Base-by-base conservation (phyloP, 2,329 filamentous ascomycete species). In the Colletotrichum cuscutae region DNA sequence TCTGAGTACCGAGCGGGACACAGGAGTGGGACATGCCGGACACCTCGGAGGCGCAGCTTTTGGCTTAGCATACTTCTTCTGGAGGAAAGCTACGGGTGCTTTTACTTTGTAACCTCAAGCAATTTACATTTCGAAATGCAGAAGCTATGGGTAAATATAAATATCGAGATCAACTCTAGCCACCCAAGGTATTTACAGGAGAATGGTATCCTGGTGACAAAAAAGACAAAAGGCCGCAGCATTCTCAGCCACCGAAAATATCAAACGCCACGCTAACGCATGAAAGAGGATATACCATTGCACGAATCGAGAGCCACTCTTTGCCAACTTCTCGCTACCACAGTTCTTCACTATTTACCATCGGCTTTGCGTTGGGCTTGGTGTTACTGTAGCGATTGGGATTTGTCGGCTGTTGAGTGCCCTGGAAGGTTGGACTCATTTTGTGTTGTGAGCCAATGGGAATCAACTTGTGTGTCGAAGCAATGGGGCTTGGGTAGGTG, bases 301-400 rank as follows among this genome's bases (percentile, higher is more conserved):
- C 30, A 57, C 66, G 9, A 22, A 12, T 56, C 24, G 56, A 26
- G 28, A 13, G 3, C 8, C 35, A 58, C 7, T 30, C 46, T 15
- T 53, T 24, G 28, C 42, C 13, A 24, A 49, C 32, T 22, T n/a
- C 32, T 1, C n/a, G 2, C 46, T 54, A 73, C 71, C 71, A 73
- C 60, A 73, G 7, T n/a, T 70, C 67, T 30, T 73, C 71, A 30
- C 71, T 73, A 22, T 73, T 71, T 15, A 73, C 71, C 71, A 73
- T 72, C 3, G 69, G 69, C 19, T 72, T 72, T 15, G 52, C 53
- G 15, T 65, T 68, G 15, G 68, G 61, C 42, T 49, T 65, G n/a
- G 46, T 61, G 12, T 60, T 69, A 13, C 65, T 68, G 15, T 58
- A 59, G 15, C 56, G 49, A 5, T 68, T 64, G 4, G 69, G 22